Percentiles rank a stretch among this genome's conserved stretches.
Evolutionary conservation across 768 basidiomycete species (phyloP).

Genomic region (Pleurotus sapidus): DNA sequence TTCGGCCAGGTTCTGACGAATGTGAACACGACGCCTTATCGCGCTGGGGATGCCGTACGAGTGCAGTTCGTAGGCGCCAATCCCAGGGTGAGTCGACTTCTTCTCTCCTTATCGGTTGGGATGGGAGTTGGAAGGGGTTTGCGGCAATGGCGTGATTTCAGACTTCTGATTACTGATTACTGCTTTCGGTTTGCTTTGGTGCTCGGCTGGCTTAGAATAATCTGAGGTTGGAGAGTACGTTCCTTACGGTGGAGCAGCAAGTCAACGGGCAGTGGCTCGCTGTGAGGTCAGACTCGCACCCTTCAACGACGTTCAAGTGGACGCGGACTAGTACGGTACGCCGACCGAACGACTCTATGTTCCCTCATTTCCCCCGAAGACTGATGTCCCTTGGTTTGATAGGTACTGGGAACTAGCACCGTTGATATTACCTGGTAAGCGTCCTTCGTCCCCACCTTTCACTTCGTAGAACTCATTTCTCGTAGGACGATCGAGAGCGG

Average conservation of each 20-base stretch:
- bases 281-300: conserved; percentile 74
- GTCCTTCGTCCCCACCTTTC: not conserved
- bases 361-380: not conserved
- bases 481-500: conserved; percentile 61
- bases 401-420: conserved; percentile 60
- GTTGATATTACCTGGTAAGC: conserved; percentile 67
- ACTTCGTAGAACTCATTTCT: conserved; percentile 11
- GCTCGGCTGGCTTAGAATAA: conserved; percentile 53
- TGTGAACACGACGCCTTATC: conserved; percentile 49
- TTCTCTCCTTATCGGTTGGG: no score
- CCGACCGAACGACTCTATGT: conserved; percentile 6
- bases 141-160: no score
- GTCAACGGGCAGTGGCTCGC: conserved; percentile 48
- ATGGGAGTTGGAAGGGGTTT: no score
- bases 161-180: no score
- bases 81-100: conserved; percentile 52
- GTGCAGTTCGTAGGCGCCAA: conserved; percentile 75
- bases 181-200: not conserved
- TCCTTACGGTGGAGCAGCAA: conserved; percentile 61
- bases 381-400: not conserved
- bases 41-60: conserved; percentile 53
- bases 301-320: conserved; percentile 72
- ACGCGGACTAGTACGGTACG: conserved; percentile 50
- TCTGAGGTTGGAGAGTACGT: conserved; percentile 69
- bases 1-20: conserved; percentile 65